Percentiles rank a stretch among this genome's conserved stretches.
Evolutionary conservation across 768 basidiomycete species (phyloP).

Genomic region (Suillus discolor): DNA sequence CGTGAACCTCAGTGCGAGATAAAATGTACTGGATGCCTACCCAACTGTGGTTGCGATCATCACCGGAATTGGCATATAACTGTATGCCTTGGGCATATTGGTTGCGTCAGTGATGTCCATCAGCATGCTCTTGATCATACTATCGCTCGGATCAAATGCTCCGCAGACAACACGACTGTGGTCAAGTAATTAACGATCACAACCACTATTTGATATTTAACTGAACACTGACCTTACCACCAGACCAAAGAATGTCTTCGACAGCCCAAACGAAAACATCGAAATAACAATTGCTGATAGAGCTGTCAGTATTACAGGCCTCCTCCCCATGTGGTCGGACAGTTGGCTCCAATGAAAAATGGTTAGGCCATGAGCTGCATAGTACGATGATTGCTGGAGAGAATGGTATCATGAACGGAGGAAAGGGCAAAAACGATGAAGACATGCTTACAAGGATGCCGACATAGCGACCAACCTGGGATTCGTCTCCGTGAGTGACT

Average conservation of each 20-base stretch:
- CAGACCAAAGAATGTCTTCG: constrained; percentile 34
- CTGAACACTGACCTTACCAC: constrained; percentile 19
- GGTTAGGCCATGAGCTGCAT: constrained; percentile 47
- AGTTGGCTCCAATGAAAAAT: constrained; percentile 51
- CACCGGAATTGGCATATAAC: constrained; percentile 57
- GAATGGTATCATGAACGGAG: constrained; percentile 1
- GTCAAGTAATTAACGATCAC: background rate
- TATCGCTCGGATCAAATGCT: constrained; percentile 55
- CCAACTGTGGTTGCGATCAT: constrained; percentile 41
- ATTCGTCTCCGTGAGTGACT: constrained; percentile 46
- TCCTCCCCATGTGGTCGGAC: constrained; percentile 51
- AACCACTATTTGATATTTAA: background rate
- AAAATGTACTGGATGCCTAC: constrained; percentile 29
- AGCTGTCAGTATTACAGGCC: constrained; percentile 47
- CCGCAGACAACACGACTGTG: constrained; percentile 49
- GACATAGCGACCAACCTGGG: constrained; percentile 48
- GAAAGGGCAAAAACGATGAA: constrained; percentile 33
- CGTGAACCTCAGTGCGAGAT: constrained; percentile 5
- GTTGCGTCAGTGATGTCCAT: constrained; percentile 42
- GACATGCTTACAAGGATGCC: constrained; percentile 44
- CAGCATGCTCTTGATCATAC: constrained; percentile 45
- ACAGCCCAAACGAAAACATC: constrained; percentile 50
- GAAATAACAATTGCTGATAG: constrained; percentile 45
- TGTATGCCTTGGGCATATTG: constrained; percentile 46
- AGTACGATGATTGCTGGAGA: constrained; percentile 49